Evolutionary conservation across 1,284 basidiomycete species (phyloP).

Genomic region (Entoloma clypeatum): DNA sequence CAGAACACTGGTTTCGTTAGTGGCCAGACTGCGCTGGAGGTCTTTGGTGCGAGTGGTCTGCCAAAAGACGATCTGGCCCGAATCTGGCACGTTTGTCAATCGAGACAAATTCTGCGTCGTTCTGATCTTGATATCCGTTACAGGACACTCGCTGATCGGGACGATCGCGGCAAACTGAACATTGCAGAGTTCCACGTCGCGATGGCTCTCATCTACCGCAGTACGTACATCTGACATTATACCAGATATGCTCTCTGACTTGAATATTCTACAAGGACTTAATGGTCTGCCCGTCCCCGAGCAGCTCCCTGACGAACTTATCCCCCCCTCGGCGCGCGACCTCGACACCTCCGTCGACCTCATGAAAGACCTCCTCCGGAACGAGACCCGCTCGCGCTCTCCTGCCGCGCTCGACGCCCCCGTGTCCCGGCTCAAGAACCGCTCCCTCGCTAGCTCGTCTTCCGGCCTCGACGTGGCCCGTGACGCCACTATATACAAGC

Average conservation of each 20-base stretch:
- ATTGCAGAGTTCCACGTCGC: constrained; percentile 97
- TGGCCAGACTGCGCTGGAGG: constrained; percentile 84
- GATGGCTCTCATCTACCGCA: constrained; percentile 96
- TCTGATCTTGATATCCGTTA: constrained; percentile 2
- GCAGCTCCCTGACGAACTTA: constrained; percentile 82
- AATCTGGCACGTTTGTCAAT: constrained; percentile 82
- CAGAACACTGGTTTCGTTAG: constrained; percentile 83
- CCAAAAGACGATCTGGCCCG: constrained; percentile 88
- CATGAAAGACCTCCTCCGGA: constrained; percentile 85
- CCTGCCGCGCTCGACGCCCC: constrained; percentile 48
- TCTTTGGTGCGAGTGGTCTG: constrained; percentile 93
- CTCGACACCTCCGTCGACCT: constrained; percentile 91
- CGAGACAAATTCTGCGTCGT: not conserved
- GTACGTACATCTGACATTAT: constrained; percentile 46
- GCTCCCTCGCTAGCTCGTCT: constrained; percentile 62
- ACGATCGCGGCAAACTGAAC: constrained; percentile 92
- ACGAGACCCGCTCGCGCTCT: constrained; percentile 70
- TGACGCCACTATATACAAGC: constrained; percentile 93
- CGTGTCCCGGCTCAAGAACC: constrained; percentile 60
- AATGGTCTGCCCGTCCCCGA: constrained; percentile 94
- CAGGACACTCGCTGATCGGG: constrained; percentile 86
- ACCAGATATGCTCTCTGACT: constrained; percentile 6
- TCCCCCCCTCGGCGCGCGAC: constrained; percentile 90
- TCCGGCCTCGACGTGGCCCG: constrained; percentile 55
- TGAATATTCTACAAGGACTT: constrained; percentile 65